Conservation (phyloP, 495 filamentous ascomycete species). For the Podospora conica region DNA sequence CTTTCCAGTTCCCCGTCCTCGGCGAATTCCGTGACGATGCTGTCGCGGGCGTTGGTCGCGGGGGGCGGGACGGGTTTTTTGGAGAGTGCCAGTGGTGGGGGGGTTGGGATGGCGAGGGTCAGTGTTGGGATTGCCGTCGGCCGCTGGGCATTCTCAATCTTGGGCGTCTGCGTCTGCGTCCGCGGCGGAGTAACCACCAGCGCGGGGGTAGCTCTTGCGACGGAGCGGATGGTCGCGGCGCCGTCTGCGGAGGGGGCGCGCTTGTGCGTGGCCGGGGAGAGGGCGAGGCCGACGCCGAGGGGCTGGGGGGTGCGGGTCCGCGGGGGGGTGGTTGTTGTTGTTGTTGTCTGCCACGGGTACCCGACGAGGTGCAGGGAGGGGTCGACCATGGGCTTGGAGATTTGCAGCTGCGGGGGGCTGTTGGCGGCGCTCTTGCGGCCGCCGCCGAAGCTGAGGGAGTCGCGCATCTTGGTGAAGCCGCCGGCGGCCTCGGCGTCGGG, state of each 20-base stretch:
- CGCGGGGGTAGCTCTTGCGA: constrained; percentile 9
- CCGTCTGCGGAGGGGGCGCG: constrained; percentile 1
- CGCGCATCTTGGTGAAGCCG: constrained; percentile 33
- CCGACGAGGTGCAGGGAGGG: constrained; percentile 19
- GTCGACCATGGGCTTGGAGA: constrained; percentile 31
- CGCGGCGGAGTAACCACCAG: constrained; percentile 17
- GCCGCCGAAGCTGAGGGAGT: constrained; percentile 23
- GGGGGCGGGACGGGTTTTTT: not conserved
- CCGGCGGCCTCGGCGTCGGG: constrained; percentile 36
- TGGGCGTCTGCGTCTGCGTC: constrained; percentile 15
- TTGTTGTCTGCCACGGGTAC: constrained; percentile 23
- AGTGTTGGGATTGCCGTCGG: constrained; percentile 24
- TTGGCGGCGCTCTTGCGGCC: constrained; percentile 13
- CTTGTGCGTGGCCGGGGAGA: constrained; percentile 19
- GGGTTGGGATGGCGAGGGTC: constrained; percentile 28
- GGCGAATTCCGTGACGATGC: constrained; percentile 43
- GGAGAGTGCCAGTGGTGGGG: too few relatives aligned
- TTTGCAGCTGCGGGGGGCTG: constrained; percentile 19
- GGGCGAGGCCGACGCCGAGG: constrained; percentile 38
- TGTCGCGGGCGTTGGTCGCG: constrained; percentile 26
- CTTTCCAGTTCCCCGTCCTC: constrained; percentile 39
- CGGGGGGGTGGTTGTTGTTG: constrained; percentile 15
- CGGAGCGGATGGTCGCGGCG: not conserved
- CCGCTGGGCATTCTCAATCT: constrained; percentile 13
- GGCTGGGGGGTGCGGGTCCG: constrained; percentile 20